A percentile compares a stretch with the other conserved stretches of the same genome.
Evolutionary conservation across 163 green algal genomes (phyloP).

Genomic region (Chlorella variabilis): DNA sequence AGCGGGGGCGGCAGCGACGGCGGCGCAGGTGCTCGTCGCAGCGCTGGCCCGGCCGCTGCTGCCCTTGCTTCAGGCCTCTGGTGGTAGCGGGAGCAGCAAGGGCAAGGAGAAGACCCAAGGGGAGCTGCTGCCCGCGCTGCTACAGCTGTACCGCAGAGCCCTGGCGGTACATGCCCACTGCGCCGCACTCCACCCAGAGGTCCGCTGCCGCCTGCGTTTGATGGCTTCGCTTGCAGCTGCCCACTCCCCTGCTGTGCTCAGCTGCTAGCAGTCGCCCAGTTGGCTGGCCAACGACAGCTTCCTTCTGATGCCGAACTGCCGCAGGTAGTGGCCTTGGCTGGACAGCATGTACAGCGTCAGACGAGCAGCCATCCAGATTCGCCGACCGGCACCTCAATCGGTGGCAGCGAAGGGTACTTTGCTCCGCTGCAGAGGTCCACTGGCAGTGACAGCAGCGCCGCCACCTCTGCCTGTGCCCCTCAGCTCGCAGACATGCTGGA

Average conservation of each 20-base stretch:
- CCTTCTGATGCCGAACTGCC: too few relatives aligned
- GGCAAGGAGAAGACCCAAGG: not conserved
- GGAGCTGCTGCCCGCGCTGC: conserved; percentile 29
- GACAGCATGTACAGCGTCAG: conserved; percentile 23
- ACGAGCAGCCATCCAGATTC: too few relatives aligned
- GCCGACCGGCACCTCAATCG: not conserved
- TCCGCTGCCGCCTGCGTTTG: too few relatives aligned
- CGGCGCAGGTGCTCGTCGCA: conserved; percentile 26
- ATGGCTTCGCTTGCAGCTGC: too few relatives aligned
- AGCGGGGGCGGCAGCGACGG: conserved; percentile 29
- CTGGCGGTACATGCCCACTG: conserved; percentile 46
- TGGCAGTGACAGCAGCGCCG: not conserved
- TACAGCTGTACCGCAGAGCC: conserved; percentile 44
- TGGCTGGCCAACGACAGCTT: too few relatives aligned
- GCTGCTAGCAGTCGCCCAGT: too few relatives aligned
- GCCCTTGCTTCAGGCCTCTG: not conserved
- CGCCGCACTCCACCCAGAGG: conserved; percentile 46
- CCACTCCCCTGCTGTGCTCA: too few relatives aligned
- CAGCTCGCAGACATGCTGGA: conserved; percentile 11
- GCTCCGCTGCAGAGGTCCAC: not conserved
- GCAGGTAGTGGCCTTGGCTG: conserved; percentile 42
- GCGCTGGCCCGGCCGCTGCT: conserved; percentile 5
- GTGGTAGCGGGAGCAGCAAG: not conserved
- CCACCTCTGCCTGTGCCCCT: not conserved
- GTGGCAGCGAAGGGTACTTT: conserved; percentile 17